Percentiles rank a stretch among this genome's conserved stretches.
Evolutionary conservation across 352 stramenopile genomes (phyloP).

Genomic region (Saprolegnia parasitica): DNA sequence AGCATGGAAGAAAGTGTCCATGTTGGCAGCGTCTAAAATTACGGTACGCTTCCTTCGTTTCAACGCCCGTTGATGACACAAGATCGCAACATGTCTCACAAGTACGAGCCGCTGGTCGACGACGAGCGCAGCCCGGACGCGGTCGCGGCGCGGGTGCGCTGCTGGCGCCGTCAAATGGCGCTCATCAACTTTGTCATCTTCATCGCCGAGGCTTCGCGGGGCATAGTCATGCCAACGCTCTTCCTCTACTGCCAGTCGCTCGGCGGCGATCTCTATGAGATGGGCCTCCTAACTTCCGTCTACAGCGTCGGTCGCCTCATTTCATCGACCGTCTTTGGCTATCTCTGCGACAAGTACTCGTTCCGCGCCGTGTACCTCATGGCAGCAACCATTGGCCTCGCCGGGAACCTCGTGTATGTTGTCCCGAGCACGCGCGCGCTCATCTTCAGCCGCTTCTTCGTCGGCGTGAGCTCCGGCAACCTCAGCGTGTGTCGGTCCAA

Average conservation of each 20-base stretch:
- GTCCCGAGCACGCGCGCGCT: conserved; percentile 58
- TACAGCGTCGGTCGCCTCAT: conserved; percentile 75
- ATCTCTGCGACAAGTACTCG: conserved; percentile 77
- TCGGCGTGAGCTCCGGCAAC: conserved; percentile 72
- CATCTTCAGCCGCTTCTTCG: conserved; percentile 58
- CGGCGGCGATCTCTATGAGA: conserved; percentile 65
- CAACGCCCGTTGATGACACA: too few species aligned
- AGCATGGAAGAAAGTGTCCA: too few species aligned
- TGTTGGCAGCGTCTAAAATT: too few species aligned
- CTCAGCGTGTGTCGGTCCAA: conserved; percentile 71
- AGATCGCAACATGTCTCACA: too few species aligned
- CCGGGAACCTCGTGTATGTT: conserved; percentile 71
- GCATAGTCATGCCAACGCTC: conserved; percentile 70
- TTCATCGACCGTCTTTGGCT: conserved; percentile 74
- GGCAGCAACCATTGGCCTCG: conserved; percentile 60
- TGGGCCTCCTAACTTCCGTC: conserved; percentile 73
- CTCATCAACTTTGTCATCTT: conserved; percentile 85
- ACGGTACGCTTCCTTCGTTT: too few species aligned
- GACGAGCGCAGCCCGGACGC: too few species aligned
- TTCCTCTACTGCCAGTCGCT: conserved; percentile 85
- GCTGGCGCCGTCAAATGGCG: conserved; percentile 73
- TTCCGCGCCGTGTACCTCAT: conserved; percentile 76
- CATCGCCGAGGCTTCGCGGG: conserved; percentile 63
- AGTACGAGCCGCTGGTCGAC: too few species aligned
- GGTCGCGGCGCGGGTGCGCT: background rate